Evolutionary conservation across 1,139 yeast species (phyloP).

Genomic region (Yamadazyma atlantica): DNA sequence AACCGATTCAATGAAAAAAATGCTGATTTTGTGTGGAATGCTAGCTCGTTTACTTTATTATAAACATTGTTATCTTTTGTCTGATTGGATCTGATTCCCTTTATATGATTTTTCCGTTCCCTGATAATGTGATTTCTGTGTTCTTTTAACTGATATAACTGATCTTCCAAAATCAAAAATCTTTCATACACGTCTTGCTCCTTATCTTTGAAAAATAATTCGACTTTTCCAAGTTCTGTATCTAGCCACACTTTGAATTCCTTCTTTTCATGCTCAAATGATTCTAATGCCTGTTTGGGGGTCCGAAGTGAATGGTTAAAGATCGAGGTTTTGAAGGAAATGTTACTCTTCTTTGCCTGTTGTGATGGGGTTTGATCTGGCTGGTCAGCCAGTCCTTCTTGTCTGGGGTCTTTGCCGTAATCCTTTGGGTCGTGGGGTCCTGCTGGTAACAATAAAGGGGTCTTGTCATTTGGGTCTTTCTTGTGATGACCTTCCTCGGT

Average conservation of each 20-base stretch:
- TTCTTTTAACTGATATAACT: slow-evolving; percentile 59
- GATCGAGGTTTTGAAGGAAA: slow-evolving; percentile 14
- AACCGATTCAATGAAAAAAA: slow-evolving; percentile 38
- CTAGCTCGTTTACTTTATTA: slow-evolving; percentile 29
- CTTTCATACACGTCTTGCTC: slow-evolving; percentile 64
- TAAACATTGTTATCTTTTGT: slow-evolving; percentile 11
- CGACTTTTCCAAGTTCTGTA: slow-evolving; percentile 56
- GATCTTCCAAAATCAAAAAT: slow-evolving; percentile 64
- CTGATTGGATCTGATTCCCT: slow-evolving; percentile 8
- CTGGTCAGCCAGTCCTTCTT: too few relatives aligned
- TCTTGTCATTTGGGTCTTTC: slow-evolving; percentile 21
- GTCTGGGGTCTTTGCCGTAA: too few relatives aligned
- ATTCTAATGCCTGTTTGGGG: slow-evolving; percentile 17
- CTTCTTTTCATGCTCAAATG: slow-evolving; percentile 29
- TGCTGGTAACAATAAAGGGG: slow-evolving; percentile 30
- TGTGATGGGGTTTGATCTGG: slow-evolving; percentile 1
- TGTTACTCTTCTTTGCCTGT: slow-evolving; percentile 8
- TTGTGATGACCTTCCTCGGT: background rate
- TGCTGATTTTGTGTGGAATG: slow-evolving; percentile 32
- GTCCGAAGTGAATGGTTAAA: slow-evolving; percentile 24
- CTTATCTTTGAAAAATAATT: slow-evolving; percentile 55
- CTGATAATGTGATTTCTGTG: slow-evolving; percentile 36
- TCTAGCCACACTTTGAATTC: slow-evolving; percentile 66
- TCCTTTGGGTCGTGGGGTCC: too few relatives aligned
- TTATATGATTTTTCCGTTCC: slow-evolving; percentile 14